phyloP scores from a whole-genome alignment of 1,284 basidiomycete species.

The Moesziomyces aphidis region DNA sequence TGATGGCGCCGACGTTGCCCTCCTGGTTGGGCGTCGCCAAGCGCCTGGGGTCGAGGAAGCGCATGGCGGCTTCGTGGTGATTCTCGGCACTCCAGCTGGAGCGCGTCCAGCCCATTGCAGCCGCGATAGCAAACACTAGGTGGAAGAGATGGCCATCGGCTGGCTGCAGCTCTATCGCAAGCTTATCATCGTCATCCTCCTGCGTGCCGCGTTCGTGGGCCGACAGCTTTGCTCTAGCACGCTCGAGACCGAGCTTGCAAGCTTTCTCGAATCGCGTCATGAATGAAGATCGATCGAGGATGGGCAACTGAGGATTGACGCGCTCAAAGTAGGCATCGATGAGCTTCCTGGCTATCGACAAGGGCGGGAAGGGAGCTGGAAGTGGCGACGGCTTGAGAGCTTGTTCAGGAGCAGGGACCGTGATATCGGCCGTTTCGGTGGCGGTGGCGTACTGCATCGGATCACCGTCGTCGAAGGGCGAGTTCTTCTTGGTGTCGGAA shows the following conservation, averaged over 20 bases:
- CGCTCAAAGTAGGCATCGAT: conserved; percentile 51
- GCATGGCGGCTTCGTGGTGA: conserved; percentile 53
- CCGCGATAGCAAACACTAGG: conserved; percentile 50
- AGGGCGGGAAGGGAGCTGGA: conserved; percentile 45
- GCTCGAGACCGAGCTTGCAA: conserved; percentile 25
- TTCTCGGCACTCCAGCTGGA: conserved; percentile 48
- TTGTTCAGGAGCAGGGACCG: conserved; percentile 46
- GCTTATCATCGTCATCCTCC: conserved; percentile 25
- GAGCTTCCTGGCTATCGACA: conserved; percentile 43
- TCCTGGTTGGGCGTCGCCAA: conserved; percentile 19
- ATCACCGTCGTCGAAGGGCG: conserved; percentile 46
- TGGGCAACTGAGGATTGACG: conserved; percentile 48
- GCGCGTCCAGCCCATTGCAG: conserved; percentile 47
- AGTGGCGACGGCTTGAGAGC: conserved; percentile 39
- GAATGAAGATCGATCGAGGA: conserved; percentile 38
- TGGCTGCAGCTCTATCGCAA: conserved; percentile 44
- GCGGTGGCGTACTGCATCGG: conserved; percentile 52
- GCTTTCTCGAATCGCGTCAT: conserved; percentile 44
- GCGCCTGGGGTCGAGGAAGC: conserved; percentile 37
- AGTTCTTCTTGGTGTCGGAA: conserved; percentile 42
- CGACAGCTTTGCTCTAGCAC: conserved; percentile 26
- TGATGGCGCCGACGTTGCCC: conserved; percentile 48
- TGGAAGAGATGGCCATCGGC: conserved; percentile 52
- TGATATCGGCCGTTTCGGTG: conserved; percentile 47
- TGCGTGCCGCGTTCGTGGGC: conserved; percentile 11